Percentiles rank a stretch among this genome's conserved stretches.
Conservation (phyloP, 768 basidiomycete species). For the Trametes cubensis region DNA sequence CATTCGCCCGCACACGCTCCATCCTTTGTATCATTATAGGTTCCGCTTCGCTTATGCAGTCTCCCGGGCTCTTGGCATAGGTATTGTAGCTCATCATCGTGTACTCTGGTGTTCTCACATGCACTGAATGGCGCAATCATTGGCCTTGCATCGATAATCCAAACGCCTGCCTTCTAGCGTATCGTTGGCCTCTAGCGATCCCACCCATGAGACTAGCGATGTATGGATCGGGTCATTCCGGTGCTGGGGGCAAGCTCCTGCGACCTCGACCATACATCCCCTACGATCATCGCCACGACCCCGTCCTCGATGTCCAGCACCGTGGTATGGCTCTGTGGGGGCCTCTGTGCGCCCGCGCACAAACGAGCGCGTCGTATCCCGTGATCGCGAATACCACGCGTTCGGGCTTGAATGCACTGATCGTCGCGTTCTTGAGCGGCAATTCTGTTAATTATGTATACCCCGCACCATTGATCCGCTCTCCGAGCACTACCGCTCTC, state of each 20-base stretch:
- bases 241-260: too few relatives aligned
- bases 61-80: slow-evolving; percentile 1
- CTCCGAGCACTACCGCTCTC: neutral
- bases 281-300: too few relatives aligned
- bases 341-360: too few relatives aligned
- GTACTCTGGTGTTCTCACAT: neutral
- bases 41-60: neutral
- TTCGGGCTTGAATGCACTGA: neutral
- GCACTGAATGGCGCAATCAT: slow-evolving; percentile 14
- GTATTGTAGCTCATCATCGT: slow-evolving; percentile 9
- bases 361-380: slow-evolving; percentile 14
- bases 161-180: neutral
- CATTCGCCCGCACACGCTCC: neutral
- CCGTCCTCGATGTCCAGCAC: too few relatives aligned
- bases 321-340: too few relatives aligned
- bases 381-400: slow-evolving; percentile 13
- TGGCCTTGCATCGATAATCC: slow-evolving; percentile 7
- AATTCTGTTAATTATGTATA: neutral
- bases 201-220: neutral
- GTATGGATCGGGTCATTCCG: neutral
- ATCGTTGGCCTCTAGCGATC: neutral
- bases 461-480: neutral
- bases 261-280: too few relatives aligned
- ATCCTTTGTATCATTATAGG: slow-evolving; percentile 13
- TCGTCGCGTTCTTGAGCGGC: slow-evolving; percentile 12